Conservation (phyloP, 169 alveolate genomes). For the Plasmodium chabaudi region DNA sequence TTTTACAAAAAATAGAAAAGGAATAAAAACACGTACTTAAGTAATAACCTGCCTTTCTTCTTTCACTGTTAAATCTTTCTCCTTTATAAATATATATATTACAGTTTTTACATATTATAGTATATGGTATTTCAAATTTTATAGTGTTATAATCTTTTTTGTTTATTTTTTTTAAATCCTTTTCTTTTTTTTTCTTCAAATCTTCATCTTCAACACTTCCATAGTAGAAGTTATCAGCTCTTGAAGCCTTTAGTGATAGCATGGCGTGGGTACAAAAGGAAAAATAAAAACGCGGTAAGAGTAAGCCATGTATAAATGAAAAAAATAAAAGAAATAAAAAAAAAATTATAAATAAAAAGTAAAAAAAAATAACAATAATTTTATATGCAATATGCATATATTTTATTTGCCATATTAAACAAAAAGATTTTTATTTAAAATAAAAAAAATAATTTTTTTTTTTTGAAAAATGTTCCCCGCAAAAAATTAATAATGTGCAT, state of each 20-base stretch:
- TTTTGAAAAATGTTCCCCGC: too few relatives aligned
- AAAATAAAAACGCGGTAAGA: not conserved
- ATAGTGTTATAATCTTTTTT: conserved; percentile 64
- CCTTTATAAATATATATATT: conserved; percentile 85
- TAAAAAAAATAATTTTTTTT: too few relatives aligned
- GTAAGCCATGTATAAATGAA: not conserved
- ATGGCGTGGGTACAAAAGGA: conserved; percentile 20
- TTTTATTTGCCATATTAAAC: too few relatives aligned
- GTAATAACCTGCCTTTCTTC: conserved; percentile 84
- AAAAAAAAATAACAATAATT: not conserved
- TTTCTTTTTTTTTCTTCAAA: conserved; percentile 69
- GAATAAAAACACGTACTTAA: conserved; percentile 84
- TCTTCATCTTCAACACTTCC: conserved; percentile 81
- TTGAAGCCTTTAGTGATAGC: conserved; percentile 85
- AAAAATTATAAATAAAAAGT: not conserved
- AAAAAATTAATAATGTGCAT: too few relatives aligned
- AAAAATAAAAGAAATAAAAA: not conserved
- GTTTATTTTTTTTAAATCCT: conserved; percentile 45
- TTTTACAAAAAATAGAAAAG: conserved; percentile 85
- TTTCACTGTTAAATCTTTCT: conserved; percentile 89
- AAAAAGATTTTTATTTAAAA: too few relatives aligned
- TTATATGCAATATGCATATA: too few relatives aligned
- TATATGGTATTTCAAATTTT: conserved; percentile 89
- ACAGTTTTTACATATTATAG: conserved; percentile 83
- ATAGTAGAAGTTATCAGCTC: conserved; percentile 86